These are phyloP conservation scores for Plasmodium vinckei DNA, from an alignment of 169 alveolate species.

Conservation along the genomic window DNA sequence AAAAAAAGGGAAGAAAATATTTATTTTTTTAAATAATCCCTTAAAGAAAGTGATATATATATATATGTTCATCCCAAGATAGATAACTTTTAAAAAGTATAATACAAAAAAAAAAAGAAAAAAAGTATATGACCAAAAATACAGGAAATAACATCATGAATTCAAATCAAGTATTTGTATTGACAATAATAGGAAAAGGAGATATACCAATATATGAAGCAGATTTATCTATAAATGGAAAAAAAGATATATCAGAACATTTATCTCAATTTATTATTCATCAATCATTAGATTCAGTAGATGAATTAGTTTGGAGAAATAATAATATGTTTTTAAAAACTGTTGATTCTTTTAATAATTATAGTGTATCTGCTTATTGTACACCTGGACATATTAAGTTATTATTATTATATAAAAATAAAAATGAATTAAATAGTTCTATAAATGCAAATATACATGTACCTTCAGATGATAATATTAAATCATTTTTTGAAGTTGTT, in stretches of 20 bases:
- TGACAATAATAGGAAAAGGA: constrained; percentile 91
- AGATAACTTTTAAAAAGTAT: too few relatives aligned
- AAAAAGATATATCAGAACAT: constrained; percentile 90
- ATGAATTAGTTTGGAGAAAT: constrained; percentile 86
- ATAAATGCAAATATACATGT: constrained; percentile 72
- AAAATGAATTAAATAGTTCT: constrained; percentile 20
- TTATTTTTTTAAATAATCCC: too few relatives aligned
- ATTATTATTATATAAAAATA: constrained; percentile 86
- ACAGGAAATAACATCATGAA: constrained; percentile 1
- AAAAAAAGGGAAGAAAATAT: too few relatives aligned
- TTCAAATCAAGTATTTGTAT: constrained; percentile 80
- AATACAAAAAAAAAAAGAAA: too few relatives aligned
- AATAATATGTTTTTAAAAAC: constrained; percentile 86
- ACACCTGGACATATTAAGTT: constrained; percentile 89
- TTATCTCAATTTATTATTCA: constrained; percentile 91
- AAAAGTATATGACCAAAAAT: constrained; percentile 22
- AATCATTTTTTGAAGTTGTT: constrained; percentile 86
- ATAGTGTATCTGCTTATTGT: constrained; percentile 91
- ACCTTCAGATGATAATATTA: constrained; percentile 86
- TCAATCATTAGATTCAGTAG: constrained; percentile 91
- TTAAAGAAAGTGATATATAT: too few relatives aligned
- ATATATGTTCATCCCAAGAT: too few relatives aligned
- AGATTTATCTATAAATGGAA: constrained; percentile 89
- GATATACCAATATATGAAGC: constrained; percentile 91
- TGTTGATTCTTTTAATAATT: constrained; percentile 88